Percentiles rank a stretch among this genome's conserved stretches.
Conservation (phyloP, 345 rosid species). For the Adansonia digitata region DNA sequence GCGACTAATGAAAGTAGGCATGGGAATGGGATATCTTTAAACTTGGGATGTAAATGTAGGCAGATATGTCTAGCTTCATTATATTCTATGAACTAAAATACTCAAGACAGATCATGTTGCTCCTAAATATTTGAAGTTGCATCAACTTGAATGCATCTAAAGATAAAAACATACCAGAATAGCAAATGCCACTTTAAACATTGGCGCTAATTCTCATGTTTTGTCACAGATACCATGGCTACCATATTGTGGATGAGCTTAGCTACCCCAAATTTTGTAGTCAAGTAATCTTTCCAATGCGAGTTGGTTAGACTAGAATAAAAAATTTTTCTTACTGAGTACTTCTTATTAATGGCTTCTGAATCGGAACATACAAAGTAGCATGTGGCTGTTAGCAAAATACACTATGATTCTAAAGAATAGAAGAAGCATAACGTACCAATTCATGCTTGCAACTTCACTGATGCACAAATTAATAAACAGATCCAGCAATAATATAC, state of each 20-base stretch:
- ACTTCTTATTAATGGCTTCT: not conserved
- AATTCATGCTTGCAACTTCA: constrained; percentile 20
- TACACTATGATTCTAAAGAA: not conserved
- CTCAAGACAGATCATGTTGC: no score
- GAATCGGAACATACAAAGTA: not conserved
- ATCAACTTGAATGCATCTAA: not conserved
- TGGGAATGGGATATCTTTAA: not conserved
- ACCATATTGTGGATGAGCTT: not conserved
- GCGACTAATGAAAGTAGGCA: no score
- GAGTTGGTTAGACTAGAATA: not conserved
- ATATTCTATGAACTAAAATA: no score
- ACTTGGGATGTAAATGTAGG: not conserved
- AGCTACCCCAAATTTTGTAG: not conserved
- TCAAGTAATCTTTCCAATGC: not conserved
- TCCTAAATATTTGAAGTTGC: no score
- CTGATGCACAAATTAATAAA: constrained; percentile 5
- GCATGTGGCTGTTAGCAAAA: not conserved
- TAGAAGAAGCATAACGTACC: not conserved
- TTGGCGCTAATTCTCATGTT: not conserved
- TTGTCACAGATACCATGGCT: not conserved
- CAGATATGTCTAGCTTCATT: no score
- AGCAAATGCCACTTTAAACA: not conserved
- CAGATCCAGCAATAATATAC: constrained; percentile 5
- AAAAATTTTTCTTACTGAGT: not conserved
- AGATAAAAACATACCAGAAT: not conserved